Evolutionary conservation across 2,329 filamentous ascomycete genomes (phyloP), one percentile per base, ranked within the genome.

Genomic region (Cryphonectria parasitica): DNA sequence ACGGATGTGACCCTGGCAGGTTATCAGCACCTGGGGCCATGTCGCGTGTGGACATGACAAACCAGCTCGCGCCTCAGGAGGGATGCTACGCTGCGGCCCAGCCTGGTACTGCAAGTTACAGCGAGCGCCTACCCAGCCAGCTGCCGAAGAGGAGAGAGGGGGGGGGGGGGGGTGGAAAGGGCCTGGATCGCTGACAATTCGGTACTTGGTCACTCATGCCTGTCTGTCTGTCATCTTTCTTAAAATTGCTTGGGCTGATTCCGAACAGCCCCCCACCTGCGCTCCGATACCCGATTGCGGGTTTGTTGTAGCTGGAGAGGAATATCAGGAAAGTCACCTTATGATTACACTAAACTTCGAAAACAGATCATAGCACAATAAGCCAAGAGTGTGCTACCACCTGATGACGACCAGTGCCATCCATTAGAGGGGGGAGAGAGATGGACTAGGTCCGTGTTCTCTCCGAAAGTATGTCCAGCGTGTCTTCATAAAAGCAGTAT

Each of bases 31-130:
- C 28, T 34, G 54, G 39, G 19, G 43, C 43, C 19, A 28, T 31
- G 43, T 31, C n/a, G 31, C 13, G 62, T 10, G 34, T 39, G 15
- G 58, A 43, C 52, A 17, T n/a, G 22, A 45, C 8, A 10, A 43
- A 69, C 19, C 52, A 64, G 68, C 41, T 58, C 52, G 28, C 68
- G 68, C 68, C 68, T 66, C 63, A 66, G 36, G 68, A 41, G 31
- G 54, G n/a, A 65, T 69, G 61, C 36, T n/a, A 65, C 67, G 45
- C 67, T 65, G 52, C 45, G 39, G 52, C 15, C 45, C 60, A 62
- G 41, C 22, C 56, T 61, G 22, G 58, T 39, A 61, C 58, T 39
- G 31, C 43, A 39, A 52, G 36, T 34, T 54, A 43, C 58, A 62
- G 31, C 66, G 36, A 67, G 54, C 54, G 39, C 39, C 28, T 19